Base-by-base conservation (phyloP, 495 filamentous ascomycete species). In the Trichoderma asperelloides region DNA sequence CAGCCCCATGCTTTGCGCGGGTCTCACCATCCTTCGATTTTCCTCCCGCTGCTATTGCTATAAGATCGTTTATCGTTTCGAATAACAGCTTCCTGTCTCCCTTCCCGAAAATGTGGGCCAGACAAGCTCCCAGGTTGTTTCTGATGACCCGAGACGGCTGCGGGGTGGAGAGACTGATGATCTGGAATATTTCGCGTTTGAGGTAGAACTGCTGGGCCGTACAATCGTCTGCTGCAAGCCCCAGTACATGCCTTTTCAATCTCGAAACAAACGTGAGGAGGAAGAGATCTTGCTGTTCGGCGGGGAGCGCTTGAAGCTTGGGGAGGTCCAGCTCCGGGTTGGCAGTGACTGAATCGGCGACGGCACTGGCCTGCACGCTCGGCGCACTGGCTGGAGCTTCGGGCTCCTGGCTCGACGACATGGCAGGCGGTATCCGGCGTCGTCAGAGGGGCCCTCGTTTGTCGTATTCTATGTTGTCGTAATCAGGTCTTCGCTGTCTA, bases 211-310 rank as follows among this genome's bases (percentile, higher is more conserved):
- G 95, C 76, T 96, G 88, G 5, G 89, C 85, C 47, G 91, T 93
- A 65, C 92, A 88, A 69, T 90, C 89, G 66, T 96, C 89, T 68
- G 85, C 79, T 66, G 88, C 84, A 37, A 97, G 84, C 23, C 78
- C 76, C 63, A 88, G 86, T 41, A 94, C 91, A 82, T 96, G 87
- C 68, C 89, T 89, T 68, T 88, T 90, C 62, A 98, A 84, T 60
- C 89, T 86, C 37, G 91, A 88, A 37, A 93, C 88, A 75, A 97
- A 97, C 51, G 88, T 96, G 65, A 98, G 81, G 67, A 99, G 84
- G 75, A 92, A 93, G 25, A 98, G 86, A 71, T 97, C 92, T 77
- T 98, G 96, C 74, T 99, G 94, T 80, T 98, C 95, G 39, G 92
- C 89, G 67, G 94, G 89, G 65, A 98, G 87, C 62, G 90, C 85